Evolutionary conservation across 1,284 basidiomycete genomes (phyloP), one percentile per base, ranked within the genome.

Genomic region (Pseudozyma pruni): DNA sequence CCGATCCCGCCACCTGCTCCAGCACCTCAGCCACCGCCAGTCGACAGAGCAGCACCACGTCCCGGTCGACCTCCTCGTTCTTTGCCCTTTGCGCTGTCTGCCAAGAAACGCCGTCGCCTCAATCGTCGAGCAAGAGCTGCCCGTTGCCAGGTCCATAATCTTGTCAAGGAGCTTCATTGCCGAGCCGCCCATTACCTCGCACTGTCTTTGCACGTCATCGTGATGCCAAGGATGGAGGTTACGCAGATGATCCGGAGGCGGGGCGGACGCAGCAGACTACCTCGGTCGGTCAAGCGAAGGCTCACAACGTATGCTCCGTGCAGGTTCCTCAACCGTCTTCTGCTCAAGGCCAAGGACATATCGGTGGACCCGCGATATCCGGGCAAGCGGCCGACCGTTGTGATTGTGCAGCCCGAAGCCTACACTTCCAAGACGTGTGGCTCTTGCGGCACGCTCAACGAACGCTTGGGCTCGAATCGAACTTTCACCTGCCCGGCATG

Each of bases 381-480:
- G n/a, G n/a, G n/a, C n/a, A n/a, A n/a, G n/a, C n/a, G n/a, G n/a
- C n/a, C n/a, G n/a, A 51, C 49, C 1, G 9, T 29, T 5, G 22
- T 51, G 2, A 39, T 51, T 2, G 31, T 51, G 2, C 49, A 51
- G 9, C 49, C 49, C 5, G 49, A 51, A 10, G 49, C 49, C 1
- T 51, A 42, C 13, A 51, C 39, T 3, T 51, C 49, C 5, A 51
- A 35, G 27, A 42, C 49, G 2, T 51, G 49, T 20, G 49, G 19
- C 0, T 2, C 9, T 22, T 51, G 49, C n/a, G 40, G 49, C n/a
- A 6, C 7, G 3, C 27, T 42, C 49, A 27, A 51, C n/a, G 31
- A 42, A 19, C 13, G 7, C 8, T 23, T 51, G 10, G 31, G 40
- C 4, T 51, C 40, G 4, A 51, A 17, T 2, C 17, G 34, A n/a